Percentiles rank a stretch among this genome's conserved stretches.
Conservation (phyloP, 163 green algal species). For the Picocystis sp. region DNA sequence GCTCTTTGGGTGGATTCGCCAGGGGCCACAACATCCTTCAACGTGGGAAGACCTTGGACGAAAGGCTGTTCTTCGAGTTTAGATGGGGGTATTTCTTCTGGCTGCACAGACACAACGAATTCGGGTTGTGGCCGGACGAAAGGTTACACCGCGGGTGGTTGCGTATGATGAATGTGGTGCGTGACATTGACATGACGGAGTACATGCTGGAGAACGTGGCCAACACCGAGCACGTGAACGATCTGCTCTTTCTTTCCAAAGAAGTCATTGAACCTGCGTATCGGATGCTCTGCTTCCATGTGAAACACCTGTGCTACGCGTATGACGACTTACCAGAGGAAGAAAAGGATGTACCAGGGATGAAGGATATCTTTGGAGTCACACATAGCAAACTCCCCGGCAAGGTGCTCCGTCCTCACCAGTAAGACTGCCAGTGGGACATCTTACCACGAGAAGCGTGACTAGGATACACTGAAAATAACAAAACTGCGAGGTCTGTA, state of each 20-base stretch:
- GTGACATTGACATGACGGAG: background rate
- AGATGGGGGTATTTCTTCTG: conserved; percentile 18
- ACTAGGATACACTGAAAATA: too few species aligned
- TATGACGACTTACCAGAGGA: background rate
- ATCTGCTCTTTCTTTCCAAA: background rate
- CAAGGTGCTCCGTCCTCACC: too few species aligned
- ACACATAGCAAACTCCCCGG: too few species aligned
- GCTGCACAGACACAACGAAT: conserved; percentile 10
- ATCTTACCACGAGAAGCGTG: too few species aligned
- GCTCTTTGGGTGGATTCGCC: conserved; percentile 11
- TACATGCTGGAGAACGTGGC: background rate
- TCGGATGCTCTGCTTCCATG: background rate
- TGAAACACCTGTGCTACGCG: background rate
- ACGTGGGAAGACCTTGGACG: conserved; percentile 13
- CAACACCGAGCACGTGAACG: background rate
- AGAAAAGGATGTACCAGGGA: too few species aligned
- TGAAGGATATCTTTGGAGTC: too few species aligned
- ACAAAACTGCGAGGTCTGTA: too few species aligned
- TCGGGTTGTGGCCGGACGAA: conserved; percentile 8
- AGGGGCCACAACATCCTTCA: conserved; percentile 7
- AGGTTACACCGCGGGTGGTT: background rate
- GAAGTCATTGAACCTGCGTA: background rate
- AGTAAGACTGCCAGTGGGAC: too few species aligned
- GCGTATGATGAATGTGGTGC: background rate
- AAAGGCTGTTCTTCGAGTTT: conserved; percentile 20